Base-by-base conservation (phyloP, 495 filamentous ascomycete genomes). In the Jackrogersella minutella region DNA sequence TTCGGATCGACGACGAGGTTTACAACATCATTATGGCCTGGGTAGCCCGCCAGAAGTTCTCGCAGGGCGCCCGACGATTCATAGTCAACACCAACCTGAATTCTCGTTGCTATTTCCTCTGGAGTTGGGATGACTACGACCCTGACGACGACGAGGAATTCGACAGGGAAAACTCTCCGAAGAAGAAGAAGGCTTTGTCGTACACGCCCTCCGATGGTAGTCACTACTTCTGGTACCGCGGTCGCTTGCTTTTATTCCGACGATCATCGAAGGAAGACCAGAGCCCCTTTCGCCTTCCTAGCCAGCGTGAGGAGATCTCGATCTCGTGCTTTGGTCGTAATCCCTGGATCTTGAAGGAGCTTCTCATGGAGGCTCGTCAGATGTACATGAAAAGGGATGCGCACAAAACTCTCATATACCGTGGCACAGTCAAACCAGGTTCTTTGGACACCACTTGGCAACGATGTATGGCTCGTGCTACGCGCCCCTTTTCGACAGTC, bases 401-500 rank as follows among this genome's bases (percentile, higher is more conserved):
- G 34, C 83, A 82, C 58, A 84, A 83, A 71, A 91, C 88, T 0
- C 76, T 90, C 17, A 90, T 90, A 64, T 89, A 90, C 63, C 85
- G 88, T 16, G 87, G 84, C 4, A 74, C 78, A 0, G 74, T 74
- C 3, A 79, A 75, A 57, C 55, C 74, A 9, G 65, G 71, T 31
- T 59, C 55, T 16, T 59, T 71, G 50, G 75, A 79, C 34, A 71
- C 75, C 0, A 69, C 63, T 13, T 87, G 85, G 84, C 82, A 82
- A 66, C 75, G 82, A n/a, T 84, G 79, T 69, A 79, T 84, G 78
- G 75, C 82, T 2, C 76, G 91, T 39, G 83, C 88, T 0, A 87
- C 88, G 5, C 82, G 93, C 11, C 90, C 93, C 4, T 86, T 97
- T 73, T 88, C 90, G 0, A 97, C 93, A 0, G 94, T 97, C 6